phyloP scores from a whole-genome alignment of 257 asterid species.

The Euphrasia confusa region DNA sequence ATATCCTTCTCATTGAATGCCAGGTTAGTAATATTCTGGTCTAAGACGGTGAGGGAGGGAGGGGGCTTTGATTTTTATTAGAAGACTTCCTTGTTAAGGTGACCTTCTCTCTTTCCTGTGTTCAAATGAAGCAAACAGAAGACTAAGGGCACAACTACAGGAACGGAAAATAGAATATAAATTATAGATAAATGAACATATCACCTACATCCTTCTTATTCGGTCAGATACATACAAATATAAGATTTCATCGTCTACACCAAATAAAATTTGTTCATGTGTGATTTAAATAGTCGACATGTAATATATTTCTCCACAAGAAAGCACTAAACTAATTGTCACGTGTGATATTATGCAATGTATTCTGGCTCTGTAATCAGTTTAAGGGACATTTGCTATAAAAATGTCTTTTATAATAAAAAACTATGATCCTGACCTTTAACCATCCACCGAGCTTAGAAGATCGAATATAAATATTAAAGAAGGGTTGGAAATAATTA shows the following conservation, averaged over 20 bases:
- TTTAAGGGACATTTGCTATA: no score
- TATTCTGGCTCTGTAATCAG: no score
- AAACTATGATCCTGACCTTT: background rate
- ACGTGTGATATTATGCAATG: no score
- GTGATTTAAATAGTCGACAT: background rate
- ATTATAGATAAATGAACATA: conserved; percentile 4
- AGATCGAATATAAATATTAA: background rate
- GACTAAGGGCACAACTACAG: conserved; percentile 34
- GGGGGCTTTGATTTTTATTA: conserved; percentile 58
- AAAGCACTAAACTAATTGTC: background rate
- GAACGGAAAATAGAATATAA: background rate
- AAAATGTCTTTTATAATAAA: no score
- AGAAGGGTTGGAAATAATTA: conserved; percentile 15
- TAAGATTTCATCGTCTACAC: background rate
- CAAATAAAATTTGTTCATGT: conserved; percentile 4
- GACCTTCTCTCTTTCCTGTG: conserved; percentile 87
- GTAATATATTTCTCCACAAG: background rate
- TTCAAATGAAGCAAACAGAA: conserved; percentile 45
- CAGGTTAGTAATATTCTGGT: conserved; percentile 66
- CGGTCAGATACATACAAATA: conserved; percentile 1
- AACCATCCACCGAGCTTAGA: background rate
- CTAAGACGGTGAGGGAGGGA: conserved; percentile 72
- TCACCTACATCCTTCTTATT: background rate
- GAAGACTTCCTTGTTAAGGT: conserved; percentile 60
- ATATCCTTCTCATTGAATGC: conserved; percentile 90